Evolutionary conservation across 352 stramenopile species (phyloP).

Genomic region (Phytopythium ostracodes): DNA sequence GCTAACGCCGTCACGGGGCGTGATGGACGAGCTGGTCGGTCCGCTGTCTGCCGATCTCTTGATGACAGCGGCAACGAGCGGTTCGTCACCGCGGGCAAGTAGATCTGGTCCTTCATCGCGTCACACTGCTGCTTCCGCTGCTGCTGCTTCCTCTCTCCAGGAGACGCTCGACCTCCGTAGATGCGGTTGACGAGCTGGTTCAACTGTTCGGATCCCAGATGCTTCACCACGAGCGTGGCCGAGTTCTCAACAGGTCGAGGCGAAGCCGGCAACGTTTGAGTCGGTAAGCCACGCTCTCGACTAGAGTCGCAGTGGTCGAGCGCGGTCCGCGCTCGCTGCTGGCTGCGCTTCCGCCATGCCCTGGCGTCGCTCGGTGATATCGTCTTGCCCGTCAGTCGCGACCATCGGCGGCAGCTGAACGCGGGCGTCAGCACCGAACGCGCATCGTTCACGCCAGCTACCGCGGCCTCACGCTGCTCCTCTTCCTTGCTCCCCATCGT

Average conservation of each 20-base stretch:
- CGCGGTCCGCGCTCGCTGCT: neutral
- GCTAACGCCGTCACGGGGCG: no score
- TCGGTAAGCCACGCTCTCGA: neutral
- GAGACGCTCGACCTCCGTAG: neutral
- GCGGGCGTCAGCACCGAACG: neutral
- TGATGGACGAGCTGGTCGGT: neutral
- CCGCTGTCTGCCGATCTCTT: neutral
- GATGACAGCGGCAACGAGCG: neutral
- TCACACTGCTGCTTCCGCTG: slow-evolving; percentile 12
- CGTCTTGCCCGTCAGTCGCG: slow-evolving; percentile 22
- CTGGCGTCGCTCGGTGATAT: neutral
- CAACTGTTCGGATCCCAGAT: neutral
- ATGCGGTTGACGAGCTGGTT: neutral
- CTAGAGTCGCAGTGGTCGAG: no score
- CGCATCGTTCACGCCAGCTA: neutral
- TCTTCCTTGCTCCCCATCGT: neutral
- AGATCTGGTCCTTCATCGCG: slow-evolving; percentile 24
- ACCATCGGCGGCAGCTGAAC: slow-evolving; percentile 48
- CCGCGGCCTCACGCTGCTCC: neutral
- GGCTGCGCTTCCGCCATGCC: slow-evolving; percentile 4
- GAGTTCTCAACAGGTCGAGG: neutral
- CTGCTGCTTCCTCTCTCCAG: neutral
- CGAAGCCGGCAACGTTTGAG: neutral
- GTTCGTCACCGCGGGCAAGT: slow-evolving; percentile 24
- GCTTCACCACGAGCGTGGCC: neutral